A percentile compares a stretch with the other conserved stretches of the same genome.
phyloP scores from a whole-genome alignment of 2,329 filamentous ascomycete genomes.

The Colletotrichum salicis region DNA sequence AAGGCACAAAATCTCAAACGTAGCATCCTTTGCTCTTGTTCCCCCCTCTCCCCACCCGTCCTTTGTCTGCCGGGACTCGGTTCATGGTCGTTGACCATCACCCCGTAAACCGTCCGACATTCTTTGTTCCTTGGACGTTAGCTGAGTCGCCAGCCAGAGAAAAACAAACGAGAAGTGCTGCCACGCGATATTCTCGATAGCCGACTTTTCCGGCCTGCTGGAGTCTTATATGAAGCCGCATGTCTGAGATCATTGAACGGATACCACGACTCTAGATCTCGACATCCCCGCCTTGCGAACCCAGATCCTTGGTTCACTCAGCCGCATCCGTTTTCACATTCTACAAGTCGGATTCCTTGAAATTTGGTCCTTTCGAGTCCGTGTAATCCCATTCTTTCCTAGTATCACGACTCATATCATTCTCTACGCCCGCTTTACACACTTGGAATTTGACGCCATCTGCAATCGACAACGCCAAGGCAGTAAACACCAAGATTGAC shows the following conservation, averaged over 20 bases:
- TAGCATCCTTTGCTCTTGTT: not conserved
- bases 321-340: not conserved
- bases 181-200: not conserved
- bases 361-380: not conserved
- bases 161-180: not conserved
- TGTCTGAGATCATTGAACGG: not conserved
- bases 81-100: not conserved
- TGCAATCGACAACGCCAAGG: not conserved
- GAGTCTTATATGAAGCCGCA: conserved; percentile 20
- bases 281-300: not conserved
- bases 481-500: not conserved
- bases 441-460: not conserved
- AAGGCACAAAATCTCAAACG: conserved; percentile 19
- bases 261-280: not conserved
- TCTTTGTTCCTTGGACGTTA: conserved; percentile 19
- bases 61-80: conserved; percentile 17
- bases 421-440: not conserved
- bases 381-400: not conserved
- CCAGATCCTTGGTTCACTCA: conserved; percentile 2
- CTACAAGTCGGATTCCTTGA: not conserved
- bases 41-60: not conserved
- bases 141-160: not conserved
- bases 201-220: not conserved
- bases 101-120: conserved; percentile 8
- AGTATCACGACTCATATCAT: not conserved